Base-by-base conservation (phyloP, 257 asterid genomes). In the Salvia miltiorrhiza region DNA sequence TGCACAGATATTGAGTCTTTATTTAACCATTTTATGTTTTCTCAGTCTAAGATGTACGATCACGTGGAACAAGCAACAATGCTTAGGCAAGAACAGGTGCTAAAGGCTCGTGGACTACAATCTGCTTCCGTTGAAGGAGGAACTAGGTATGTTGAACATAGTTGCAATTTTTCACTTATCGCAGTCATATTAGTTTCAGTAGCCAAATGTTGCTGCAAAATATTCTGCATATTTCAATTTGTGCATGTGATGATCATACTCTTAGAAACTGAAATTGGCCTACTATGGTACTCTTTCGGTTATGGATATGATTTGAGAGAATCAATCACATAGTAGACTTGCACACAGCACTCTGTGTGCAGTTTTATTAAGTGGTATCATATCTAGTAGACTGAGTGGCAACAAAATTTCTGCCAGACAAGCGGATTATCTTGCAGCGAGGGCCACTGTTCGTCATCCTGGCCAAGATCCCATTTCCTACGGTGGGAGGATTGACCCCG, bases 341-440 rank as follows among this genome's bases (percentile, higher is more conserved):
- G 78, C 78, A 69, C 81, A 65, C 81, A 70, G 73, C 79, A 63
- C 61, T 64, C 73, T 82, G 76, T 62, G 69, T 73, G 78, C 73
- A 69, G 72, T 76, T 85, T 77, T 82, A 79, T 73, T 73, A 67
- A 63, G 71, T 77, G 71, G 78, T 69, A 71, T 77, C 64, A 73
- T 79, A 76, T 80, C 80, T 74, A 79, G 71, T 80, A 82, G 83
- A 81, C 95, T 93, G 84, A 90, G 87, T 79, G 76, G 88, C 83
- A 76, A 74, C 78, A 75, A 57, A 76, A 82, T 87, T 91, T 91
- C 82, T 94, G 93, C 95, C 97, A 94, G 99, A 94, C 96, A 91
- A 82, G 78, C 86, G 75, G 97, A 94, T 78, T 91, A 86, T 75
- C 95, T 87, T 73, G 87, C 95, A 75, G 77, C 96, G 67, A 85